Evolutionary conservation across 139 green algal species (phyloP).

Genomic region (Pseudopediastrum boryanum): DNA sequence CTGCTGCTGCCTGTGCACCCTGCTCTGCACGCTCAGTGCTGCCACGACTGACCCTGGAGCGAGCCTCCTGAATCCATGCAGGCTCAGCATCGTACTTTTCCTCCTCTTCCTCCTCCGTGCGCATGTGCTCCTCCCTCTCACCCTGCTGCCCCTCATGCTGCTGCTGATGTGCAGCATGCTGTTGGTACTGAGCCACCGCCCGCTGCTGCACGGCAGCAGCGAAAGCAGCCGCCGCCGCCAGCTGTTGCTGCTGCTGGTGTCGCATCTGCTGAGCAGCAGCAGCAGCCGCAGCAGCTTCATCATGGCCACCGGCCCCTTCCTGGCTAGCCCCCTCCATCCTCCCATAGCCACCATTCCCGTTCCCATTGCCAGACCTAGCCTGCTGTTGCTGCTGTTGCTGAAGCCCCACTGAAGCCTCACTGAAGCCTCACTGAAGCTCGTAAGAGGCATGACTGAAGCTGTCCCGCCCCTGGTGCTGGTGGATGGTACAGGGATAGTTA

Average conservation of each 20-base stretch:
- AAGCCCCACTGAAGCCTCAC: no score
- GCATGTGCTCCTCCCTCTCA: background rate
- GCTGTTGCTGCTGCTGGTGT: conserved; percentile 21
- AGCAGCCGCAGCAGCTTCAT: background rate
- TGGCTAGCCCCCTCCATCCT: background rate
- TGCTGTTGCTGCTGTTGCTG: background rate
- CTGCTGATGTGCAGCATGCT: conserved; percentile 28
- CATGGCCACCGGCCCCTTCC: background rate
- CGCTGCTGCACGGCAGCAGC: background rate
- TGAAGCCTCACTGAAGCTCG: no score
- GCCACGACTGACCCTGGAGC: background rate
- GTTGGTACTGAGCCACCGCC: background rate
- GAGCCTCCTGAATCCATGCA: conserved; percentile 10
- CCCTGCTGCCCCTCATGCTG: background rate
- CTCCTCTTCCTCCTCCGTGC: background rate
- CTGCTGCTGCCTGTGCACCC: no score
- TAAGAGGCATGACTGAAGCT: no score
- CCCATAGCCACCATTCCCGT: background rate
- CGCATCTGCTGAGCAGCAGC: background rate
- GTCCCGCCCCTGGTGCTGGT: no score
- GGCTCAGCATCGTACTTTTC: conserved; percentile 22
- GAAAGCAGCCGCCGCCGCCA: background rate
- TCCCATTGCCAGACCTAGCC: background rate
- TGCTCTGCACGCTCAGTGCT: no score
- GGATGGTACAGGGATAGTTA: no score